Conservation (phyloP, 495 filamentous ascomycete species). For the Cladorrhinum samala region DNA sequence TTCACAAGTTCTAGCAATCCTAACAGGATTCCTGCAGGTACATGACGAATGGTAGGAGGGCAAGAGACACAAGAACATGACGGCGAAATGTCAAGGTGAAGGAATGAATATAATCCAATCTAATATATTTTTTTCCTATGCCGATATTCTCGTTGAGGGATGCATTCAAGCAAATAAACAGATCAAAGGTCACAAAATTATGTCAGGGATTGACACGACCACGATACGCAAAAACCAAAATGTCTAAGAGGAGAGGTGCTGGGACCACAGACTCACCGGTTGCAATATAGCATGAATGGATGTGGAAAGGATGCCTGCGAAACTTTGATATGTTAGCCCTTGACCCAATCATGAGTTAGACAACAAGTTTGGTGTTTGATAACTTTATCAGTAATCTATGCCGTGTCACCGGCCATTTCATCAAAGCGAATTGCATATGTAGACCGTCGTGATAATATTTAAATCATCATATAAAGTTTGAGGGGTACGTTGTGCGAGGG, state of each 20-base stretch:
- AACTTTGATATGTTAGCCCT: slow-evolving; percentile 17
- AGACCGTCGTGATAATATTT: slow-evolving; percentile 91
- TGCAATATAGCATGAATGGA: not conserved
- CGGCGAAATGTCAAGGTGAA: too few relatives aligned
- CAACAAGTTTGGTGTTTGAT: not conserved
- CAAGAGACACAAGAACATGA: too few relatives aligned
- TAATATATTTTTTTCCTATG: too few relatives aligned
- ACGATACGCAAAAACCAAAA: not conserved
- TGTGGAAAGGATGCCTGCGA: not conserved
- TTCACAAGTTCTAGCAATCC: too few relatives aligned
- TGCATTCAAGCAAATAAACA: too few relatives aligned
- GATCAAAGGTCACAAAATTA: too few relatives aligned
- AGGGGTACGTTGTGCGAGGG: slow-evolving; percentile 1
- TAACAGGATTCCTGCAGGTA: too few relatives aligned
- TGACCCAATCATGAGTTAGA: not conserved
- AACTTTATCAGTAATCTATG: slow-evolving; percentile 54
- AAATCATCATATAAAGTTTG: slow-evolving; percentile 55
- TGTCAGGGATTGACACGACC: too few relatives aligned
- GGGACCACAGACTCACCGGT: not conserved
- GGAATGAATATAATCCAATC: too few relatives aligned
- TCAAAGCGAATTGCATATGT: slow-evolving; percentile 83
- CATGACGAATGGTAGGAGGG: too few relatives aligned
- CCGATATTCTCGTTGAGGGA: too few relatives aligned
- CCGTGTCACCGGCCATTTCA: slow-evolving; percentile 91
- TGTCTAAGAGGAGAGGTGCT: not conserved